These are phyloP conservation scores for Candida qinlingensis DNA, from an alignment of 805 yeast genomes.

Conservation along the genomic window DNA sequence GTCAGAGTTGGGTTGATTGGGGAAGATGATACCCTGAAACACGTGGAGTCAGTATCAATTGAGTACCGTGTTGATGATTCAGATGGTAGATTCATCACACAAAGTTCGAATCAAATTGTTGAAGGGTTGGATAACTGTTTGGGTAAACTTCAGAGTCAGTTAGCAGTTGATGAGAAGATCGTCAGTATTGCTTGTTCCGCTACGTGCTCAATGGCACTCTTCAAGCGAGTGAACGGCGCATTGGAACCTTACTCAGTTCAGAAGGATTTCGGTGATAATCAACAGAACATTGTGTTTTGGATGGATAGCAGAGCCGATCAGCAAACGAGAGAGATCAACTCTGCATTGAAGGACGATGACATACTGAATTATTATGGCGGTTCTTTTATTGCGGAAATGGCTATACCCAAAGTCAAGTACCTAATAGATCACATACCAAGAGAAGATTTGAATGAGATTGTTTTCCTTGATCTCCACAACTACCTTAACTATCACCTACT, in stretches of 20 bases:
- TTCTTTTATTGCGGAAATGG: conserved; percentile 51
- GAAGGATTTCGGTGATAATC: conserved; percentile 16
- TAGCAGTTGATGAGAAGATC: conserved; percentile 1
- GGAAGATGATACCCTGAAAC: conserved; percentile 15
- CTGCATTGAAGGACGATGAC: conserved; percentile 10
- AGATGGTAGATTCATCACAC: conserved; percentile 30
- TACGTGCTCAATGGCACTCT: conserved; percentile 55
- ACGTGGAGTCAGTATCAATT: conserved; percentile 15
- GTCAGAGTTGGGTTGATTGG: conserved; percentile 36
- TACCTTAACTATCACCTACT: conserved; percentile 27
- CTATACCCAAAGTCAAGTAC: conserved; percentile 45
- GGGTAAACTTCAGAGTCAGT: conserved; percentile 1
- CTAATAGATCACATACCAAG: conserved; percentile 26
- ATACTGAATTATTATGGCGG: conserved; percentile 34
- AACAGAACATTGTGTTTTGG: conserved; percentile 49
- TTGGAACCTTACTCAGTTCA: conserved; percentile 31
- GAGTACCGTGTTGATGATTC: conserved; percentile 19
- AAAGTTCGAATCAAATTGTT: conserved; percentile 37
- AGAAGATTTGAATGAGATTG: conserved; percentile 20
- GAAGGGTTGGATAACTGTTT: conserved; percentile 26
- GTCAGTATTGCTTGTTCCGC: conserved; percentile 41
- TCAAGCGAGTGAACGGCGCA: conserved; percentile 14
- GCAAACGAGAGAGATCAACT: conserved; percentile 28
- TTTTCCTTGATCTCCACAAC: conserved; percentile 49
- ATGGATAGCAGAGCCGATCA: conserved; percentile 46